These are phyloP conservation scores for Porphyra umbilicalis DNA, from an alignment of 31 red algal genomes.

Conservation along the genomic window DNA sequence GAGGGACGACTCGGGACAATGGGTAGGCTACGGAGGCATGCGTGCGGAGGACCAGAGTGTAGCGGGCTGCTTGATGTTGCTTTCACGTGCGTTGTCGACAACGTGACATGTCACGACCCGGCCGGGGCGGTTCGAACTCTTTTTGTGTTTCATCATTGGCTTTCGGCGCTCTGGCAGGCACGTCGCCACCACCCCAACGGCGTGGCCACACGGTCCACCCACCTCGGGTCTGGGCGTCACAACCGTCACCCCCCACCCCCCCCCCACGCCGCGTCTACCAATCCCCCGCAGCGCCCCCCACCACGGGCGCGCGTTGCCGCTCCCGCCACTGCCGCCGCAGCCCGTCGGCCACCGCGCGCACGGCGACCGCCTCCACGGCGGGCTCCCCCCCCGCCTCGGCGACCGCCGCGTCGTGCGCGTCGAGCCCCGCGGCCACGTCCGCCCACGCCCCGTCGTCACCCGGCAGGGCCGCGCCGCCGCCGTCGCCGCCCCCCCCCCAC, in stretches of 20 bases:
- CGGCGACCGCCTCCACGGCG: neutral
- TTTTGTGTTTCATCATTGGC: too few species aligned
- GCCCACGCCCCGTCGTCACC: neutral
- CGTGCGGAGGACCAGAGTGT: neutral
- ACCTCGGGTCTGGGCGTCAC: too few species aligned
- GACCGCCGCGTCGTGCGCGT: neutral
- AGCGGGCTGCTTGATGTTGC: neutral
- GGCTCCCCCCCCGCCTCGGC: neutral
- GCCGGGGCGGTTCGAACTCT: too few species aligned
- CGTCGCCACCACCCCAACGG: too few species aligned
- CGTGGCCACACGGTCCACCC: too few species aligned
- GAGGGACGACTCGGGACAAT: too few species aligned
- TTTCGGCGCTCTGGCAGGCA: too few species aligned
- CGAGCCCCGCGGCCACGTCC: neutral
- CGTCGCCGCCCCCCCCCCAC: neutral
- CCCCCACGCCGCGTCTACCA: neutral
- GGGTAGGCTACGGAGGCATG: neutral
- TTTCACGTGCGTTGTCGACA: neutral
- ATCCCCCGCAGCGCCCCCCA: neutral
- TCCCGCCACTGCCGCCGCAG: neutral
- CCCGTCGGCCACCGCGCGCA: neutral
- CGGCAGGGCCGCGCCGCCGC: neutral
- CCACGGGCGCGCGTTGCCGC: neutral
- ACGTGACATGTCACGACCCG: neutral
- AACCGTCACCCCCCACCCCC: too few species aligned